Base-by-base conservation (phyloP, 768 basidiomycete species). In the Amanita pseudoporphyria region DNA sequence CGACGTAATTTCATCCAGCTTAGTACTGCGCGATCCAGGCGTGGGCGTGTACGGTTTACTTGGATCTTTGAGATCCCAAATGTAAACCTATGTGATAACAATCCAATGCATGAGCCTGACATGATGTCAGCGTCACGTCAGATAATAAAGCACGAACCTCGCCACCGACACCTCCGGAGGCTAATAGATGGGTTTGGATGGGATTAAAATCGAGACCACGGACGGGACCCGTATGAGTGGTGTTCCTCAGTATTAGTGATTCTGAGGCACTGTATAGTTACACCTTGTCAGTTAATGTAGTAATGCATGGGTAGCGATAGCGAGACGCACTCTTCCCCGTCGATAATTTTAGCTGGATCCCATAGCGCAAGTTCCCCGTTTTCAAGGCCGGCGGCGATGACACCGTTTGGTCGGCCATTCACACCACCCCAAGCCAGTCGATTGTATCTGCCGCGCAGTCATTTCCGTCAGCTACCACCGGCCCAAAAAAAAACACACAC, bases 381-480 rank as follows among this genome's bases (percentile, higher is more conserved):
- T 68, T 99, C 95, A 78, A 97, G 81, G 50, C 95, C 95, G 36
- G 91, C 92, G 21, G 93, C 96, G 53, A 99, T 79, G 36, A 97
- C 78, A 36, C 95, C 95, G 31, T 71, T 76, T 12, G 79, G 74
- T 39, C 82, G 77, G 54, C 69, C 74, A 54, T 82, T 77, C 38
- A 75, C 72, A 59, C 78, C 71, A 16, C 89, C 89, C 95, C 95
- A 99, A 9, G 89, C 87, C 51, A 99, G 73, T 45, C 91, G 85
- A 68, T 96, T 95, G 73, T 95, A 97, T 59, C 94, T 93, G 57
- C 12, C 40, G 19, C 41, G 14, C 26, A 33, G 19, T 19, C 31
- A n/a, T 26, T 21, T 7, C 12, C 19, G 13, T 47, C 14, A 26
- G 22, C 33, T 10, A n/a, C 35, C 28, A 38, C 13, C 53, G 47